Conservation (phyloP, 768 basidiomycete species). For the Trametes meyenii region DNA sequence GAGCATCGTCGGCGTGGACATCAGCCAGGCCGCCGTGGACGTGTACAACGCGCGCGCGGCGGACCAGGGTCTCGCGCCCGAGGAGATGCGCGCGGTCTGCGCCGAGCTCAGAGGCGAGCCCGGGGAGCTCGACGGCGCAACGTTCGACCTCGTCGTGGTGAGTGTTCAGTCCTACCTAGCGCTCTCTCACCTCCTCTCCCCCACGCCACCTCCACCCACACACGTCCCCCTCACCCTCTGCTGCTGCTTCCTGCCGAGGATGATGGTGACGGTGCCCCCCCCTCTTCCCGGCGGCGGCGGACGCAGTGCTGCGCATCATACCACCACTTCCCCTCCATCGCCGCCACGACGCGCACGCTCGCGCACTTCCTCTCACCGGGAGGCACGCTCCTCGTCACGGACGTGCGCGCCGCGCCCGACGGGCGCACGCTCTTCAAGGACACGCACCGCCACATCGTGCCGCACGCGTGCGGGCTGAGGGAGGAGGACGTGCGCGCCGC, state of each 20-base stretch:
- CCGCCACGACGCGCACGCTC: constrained; percentile 52
- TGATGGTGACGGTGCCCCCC: no score
- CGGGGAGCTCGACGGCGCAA: constrained; percentile 51
- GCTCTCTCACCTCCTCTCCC: background rate
- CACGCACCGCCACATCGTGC: constrained; percentile 47
- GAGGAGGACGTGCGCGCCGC: constrained; percentile 49
- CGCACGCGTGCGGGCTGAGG: constrained; percentile 57
- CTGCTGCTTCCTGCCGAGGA: no score
- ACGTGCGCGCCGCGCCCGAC: constrained; percentile 43
- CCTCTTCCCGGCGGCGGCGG: no score
- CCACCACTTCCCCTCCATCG: constrained; percentile 61
- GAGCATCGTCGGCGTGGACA: constrained; percentile 73
- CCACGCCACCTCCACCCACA: no score
- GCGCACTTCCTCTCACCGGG: constrained; percentile 60
- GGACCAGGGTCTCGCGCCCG: constrained; percentile 63
- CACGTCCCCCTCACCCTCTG: background rate
- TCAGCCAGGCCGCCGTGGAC: constrained; percentile 72
- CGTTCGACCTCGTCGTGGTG: constrained; percentile 75
- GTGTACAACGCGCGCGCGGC: constrained; percentile 58
- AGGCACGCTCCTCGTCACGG: constrained; percentile 61
- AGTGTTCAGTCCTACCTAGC: constrained; percentile 30
- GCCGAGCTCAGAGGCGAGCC: constrained; percentile 51
- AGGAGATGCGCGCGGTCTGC: constrained; percentile 72
- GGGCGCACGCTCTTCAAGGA: constrained; percentile 41
- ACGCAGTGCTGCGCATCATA: constrained; percentile 64